Base-by-base conservation (phyloP, 148 eudicot species). In the Rhododendron kiyosumense region DNA sequence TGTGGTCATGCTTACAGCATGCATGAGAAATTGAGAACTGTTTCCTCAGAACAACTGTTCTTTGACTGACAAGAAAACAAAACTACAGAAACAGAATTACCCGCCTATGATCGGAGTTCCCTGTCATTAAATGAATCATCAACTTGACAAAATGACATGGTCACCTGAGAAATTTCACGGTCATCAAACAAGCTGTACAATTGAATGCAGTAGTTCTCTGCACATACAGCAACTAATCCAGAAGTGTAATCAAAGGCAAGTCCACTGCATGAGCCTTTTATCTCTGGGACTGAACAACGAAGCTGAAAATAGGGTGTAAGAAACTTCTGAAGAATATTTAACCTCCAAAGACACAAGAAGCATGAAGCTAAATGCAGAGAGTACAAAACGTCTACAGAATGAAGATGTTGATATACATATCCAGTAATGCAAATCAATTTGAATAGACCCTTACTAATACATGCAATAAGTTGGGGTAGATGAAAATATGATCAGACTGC, bases 101-200 rank as follows among this genome's bases (percentile, higher is more conserved):
- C n/a, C 32, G 78, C 48, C 24, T 43, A 48, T 6, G 28, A 84
- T 18, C 7, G 13, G 24, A 43, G 32, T n/a, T 65, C 32, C 45
- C 18, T 36, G 7, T 65, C 24, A 81, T 26, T 36, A 30, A 49
- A 51, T 52, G 43, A 81, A 52, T 43, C 41, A 80, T 38, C 84
- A 24, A 28, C 38, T 54, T 41, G 22, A 15, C 84, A 52, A 52
- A 36, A n/a, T 52, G 51, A 24, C 12, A 65, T n/a, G 54, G 89
- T 87, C 77, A 97, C 99, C 98, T 97, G 90, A 7, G 95, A 91
- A 82, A 94, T 87, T 88, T 94, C 98, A 85, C 91, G 93, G 88
- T 95, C 94, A 90, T 94, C 92, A 83, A 94, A 90, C 94, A 97
- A 89, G 92, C 95, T 93, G 84, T 93, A 97, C 63, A 97, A 88